Evolutionary conservation across 805 yeast species (phyloP), one percentile per base, ranked within the genome.

Genomic region (Candida odintsovae): DNA sequence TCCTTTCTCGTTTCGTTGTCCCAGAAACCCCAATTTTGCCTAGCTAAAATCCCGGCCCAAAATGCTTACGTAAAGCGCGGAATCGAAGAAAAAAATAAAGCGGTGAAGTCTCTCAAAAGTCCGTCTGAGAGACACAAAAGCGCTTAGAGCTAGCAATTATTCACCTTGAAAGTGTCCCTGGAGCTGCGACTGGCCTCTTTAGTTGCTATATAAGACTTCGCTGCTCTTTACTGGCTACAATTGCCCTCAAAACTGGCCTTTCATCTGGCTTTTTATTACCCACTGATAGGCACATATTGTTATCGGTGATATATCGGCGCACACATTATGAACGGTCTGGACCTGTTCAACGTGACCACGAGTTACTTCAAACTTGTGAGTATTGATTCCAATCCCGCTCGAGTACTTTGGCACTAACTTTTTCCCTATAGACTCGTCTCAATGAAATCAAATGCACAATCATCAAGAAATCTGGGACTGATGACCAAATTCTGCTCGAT

Each of bases 401-500:
- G 22, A 20, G n/a, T 10, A 6, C 21, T 19, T 36, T 3, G 20
- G 2, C 12, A 36, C 25, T 19, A 36, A 15, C 19, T 37, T 5
- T n/a, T 31, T n/a, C 21, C 19, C 21, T 20, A 15, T 11, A 48
- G 50, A 47, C 50, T 15, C 45, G 40, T 20, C 35, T 55, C 4
- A 35, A 45, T 3, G 55, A 52, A 50, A 53, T 59, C 29, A 50
- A 45, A 29, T 58, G 57, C 45, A 31, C 48, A 7, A 49, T 53
- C 16, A 47, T 49, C 43, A 48, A 47, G 9, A 48, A 41, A 22
- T 25, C 55, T 4, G 28, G 12, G 20, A 35, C 49, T 2, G 72
- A 70, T 40, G 74, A 70, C 40, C 73, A 71, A 45, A 59, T 68
- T 53, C 59, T 73, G 7, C 58, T 72, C 28, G 71, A 71, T 42